phyloP scores from a whole-genome alignment of 306 rosid species.

The Arachis hypogaea region DNA sequence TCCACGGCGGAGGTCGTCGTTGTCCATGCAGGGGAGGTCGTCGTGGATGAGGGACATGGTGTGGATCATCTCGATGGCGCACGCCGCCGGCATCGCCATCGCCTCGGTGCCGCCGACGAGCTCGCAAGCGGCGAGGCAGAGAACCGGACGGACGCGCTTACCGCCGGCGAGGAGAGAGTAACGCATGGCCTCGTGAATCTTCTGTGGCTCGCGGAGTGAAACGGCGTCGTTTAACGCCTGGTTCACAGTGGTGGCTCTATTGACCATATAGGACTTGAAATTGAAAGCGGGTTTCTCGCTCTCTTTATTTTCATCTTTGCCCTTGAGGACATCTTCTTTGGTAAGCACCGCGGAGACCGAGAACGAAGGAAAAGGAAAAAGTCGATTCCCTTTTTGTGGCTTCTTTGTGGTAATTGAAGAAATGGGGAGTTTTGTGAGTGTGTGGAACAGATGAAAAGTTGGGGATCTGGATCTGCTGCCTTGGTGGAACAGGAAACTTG shows the following conservation, averaged over 20 bases:
- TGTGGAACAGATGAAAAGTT: slow-evolving; percentile 35
- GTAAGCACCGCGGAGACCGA: slow-evolving; percentile 56
- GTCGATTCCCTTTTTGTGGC: neutral
- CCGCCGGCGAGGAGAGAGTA: slow-evolving; percentile 94
- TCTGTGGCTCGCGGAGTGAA: slow-evolving; percentile 52
- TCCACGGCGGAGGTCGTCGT: slow-evolving; percentile 90
- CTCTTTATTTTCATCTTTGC: slow-evolving; percentile 23
- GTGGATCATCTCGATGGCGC: slow-evolving; percentile 89
- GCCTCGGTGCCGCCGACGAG: slow-evolving; percentile 69
- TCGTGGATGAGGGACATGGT: slow-evolving; percentile 94
- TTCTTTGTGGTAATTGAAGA: slow-evolving; percentile 4
- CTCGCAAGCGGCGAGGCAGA: slow-evolving; percentile 81
- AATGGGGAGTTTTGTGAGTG: slow-evolving; percentile 36
- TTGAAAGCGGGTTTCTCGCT: slow-evolving; percentile 45
- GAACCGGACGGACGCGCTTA: slow-evolving; percentile 71
- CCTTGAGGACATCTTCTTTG: slow-evolving; percentile 46
- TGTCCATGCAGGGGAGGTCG: slow-evolving; percentile 86
- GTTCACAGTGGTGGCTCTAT: slow-evolving; percentile 56
- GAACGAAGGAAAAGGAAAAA: neutral
- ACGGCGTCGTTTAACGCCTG: slow-evolving; percentile 65
- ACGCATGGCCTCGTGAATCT: slow-evolving; percentile 78
- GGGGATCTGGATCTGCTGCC: slow-evolving; percentile 54
- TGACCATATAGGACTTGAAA: slow-evolving; percentile 63
- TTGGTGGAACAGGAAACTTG: slow-evolving; percentile 51
- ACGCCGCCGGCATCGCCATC: slow-evolving; percentile 77